Base-by-base conservation (phyloP, 176 grass and related monocot species). In the Metroxylon sagu region DNA sequence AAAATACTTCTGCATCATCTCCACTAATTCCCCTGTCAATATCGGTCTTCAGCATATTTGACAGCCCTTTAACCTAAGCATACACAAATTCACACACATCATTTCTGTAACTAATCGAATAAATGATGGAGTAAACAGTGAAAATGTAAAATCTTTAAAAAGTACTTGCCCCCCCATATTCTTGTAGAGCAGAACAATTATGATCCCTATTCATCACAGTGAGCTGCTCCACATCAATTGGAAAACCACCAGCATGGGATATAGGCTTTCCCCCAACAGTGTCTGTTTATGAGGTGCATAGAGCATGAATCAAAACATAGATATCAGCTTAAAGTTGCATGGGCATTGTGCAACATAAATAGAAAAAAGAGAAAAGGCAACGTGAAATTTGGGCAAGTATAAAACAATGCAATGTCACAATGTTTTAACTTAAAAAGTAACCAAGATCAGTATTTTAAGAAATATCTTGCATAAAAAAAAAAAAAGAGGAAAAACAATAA, bases 31-130 rank as follows among this genome's bases (percentile, higher is more conserved):
- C 87, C 51, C 18, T 83, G 49, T 90, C 87, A 66, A 80, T 52
- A 80, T 83, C 66, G 79, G 62, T 86, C 79, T 77, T 90, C 64
- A 90, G 66, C 59, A 90, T 74, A 69, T 73, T 58, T 26, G 87
- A 90, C 43, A 91, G 59, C 14, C 83, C 83, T 52, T 64, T 83
- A 62, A 86, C 82, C 87, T 91, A 71, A 48, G 61, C 61, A 29
- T 50, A 50, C 28, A 53, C 15, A 54, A 31, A 68, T 31, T 19
- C 26, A 68, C 39, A 5, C 10, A 56, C 4, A 68, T 3, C 35
- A 43, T 14, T 12, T 43, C 12, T 12, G 12, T 43, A 43, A 43
- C 3, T 12, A 16, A 55, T 43, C 16, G 18, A 18, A 39, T 6
- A 50, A 18, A 58, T 29, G 55, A 62, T 60, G 12, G 43, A 73